Evolutionary conservation across 495 filamentous ascomycete genomes (phyloP), one percentile per base, ranked within the genome.

Genomic region (Peziza echinospora): DNA sequence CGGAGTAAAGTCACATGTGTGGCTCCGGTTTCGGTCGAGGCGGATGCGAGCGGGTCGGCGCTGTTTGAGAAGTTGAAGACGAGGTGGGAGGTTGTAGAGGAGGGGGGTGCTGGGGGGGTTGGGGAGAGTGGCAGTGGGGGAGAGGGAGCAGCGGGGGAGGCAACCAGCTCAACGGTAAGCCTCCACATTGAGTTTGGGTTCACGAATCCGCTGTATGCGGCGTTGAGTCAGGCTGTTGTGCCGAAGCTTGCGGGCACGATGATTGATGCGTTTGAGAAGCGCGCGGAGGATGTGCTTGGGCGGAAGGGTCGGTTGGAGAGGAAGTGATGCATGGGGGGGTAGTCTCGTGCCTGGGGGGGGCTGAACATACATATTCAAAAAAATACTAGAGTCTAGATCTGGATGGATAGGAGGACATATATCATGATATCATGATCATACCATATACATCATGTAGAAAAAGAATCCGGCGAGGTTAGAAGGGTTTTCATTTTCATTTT

Each of bases 221-320:
- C 75, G 21, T 62, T 93, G 53, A 87, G 84, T 62, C 66, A 75
- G 44, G 78, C 78, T 22, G 71, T 86, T 40, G 82, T 81, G 55
- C 82, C 81, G 37, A 82, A 80, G 63, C 78, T 93, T 55, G 87
- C 81, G 21, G 72, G 71, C 9, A 65, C 80, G 44, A 89, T 97
- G 86, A 78, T 97, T 55, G 75, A 80, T 64, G 89, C 89, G 24
- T 97, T 96, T 70, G 85, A 93, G 68, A 71, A 70, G 65, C 67
- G 82, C 58, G 81, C 82, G 34, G 65, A 67, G 64, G 65, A 70
- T 53, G 42, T 78, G 23, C 61, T 78, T 52, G 69, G 72, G 45
- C 48, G 48, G 17, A 22, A 46, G 13, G 26, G n/a, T n/a, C n/a
- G n/a, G n/a, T n/a, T n/a, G n/a, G n/a, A n/a, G n/a, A n/a, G n/a